Percentiles rank a stretch among this genome's conserved stretches.
Evolutionary conservation across 2,329 filamentous ascomycete species (phyloP).

Genomic region (Botryosphaeria dothidea): DNA sequence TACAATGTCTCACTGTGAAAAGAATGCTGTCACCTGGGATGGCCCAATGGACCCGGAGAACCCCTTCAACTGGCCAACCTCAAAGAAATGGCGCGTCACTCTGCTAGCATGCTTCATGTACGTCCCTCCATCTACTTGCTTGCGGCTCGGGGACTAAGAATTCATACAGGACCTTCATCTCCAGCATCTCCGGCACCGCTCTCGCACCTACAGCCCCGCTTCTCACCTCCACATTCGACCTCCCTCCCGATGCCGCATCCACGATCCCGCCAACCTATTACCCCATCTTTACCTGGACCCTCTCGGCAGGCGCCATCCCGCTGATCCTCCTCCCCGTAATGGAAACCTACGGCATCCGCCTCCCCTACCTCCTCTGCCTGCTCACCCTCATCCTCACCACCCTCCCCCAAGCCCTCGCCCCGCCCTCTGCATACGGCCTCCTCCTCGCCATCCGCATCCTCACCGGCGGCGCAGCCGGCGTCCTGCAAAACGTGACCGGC

Average conservation of each 20-base stretch:
- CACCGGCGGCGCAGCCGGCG: conserved; percentile 45
- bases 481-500: conserved; percentile 43
- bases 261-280: conserved; percentile 40
- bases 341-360: conserved; percentile 39
- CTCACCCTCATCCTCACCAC: conserved; percentile 44
- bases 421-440: conserved; percentile 44
- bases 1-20: background rate
- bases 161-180: conserved; percentile 28
- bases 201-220: conserved; percentile 34
- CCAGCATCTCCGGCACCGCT: conserved; percentile 39
- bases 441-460: conserved; percentile 47
- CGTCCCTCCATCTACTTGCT: background rate
- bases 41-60: background rate
- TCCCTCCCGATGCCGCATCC: conserved; percentile 13
- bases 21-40: background rate
- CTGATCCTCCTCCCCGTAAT: conserved; percentile 38
- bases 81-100: conserved; percentile 38
- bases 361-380: conserved; percentile 23
- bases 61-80: conserved; percentile 33
- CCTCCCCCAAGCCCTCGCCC: conserved; percentile 44
- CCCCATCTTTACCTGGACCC: conserved; percentile 37
- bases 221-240: conserved; percentile 27
- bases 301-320: conserved; percentile 39
- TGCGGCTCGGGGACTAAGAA: background rate
- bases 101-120: conserved; percentile 31